Base-by-base conservation (phyloP, 2,329 filamentous ascomycete genomes). In the Endothia cerciana region DNA sequence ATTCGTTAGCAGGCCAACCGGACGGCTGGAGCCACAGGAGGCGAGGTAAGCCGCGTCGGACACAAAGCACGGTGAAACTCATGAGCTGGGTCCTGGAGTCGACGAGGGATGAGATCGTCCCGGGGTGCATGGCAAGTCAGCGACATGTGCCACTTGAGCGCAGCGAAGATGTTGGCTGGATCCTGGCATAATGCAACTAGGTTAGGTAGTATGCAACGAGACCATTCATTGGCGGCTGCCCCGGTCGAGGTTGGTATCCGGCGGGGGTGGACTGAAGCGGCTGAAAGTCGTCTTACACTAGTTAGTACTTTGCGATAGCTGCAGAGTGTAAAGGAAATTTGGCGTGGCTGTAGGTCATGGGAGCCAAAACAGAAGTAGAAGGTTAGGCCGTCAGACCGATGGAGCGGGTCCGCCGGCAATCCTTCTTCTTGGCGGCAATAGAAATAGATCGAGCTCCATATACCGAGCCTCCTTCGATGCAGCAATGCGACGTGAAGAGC, bases 81-180 rank as follows among this genome's bases (percentile, higher is more conserved):
- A 43, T 59, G 49, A 47, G 30, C 56, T 41, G 25, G 62, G 55
- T 11, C 11, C 30, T 19, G 36, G 30, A 58, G 55, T 63, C 63
- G 36, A 51, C 47, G 36, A 63, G 60, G 43, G 55, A 65, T 25
- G 38, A 53, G 60, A 65, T 17, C 55, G 10, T 15, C 22, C 36
- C 15, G 19, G 55, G 15, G 55, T 38, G 45, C 40, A 47, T 45
- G 30, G 25, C 36, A 28, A 45, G 43, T 63, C 47, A 65, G 65
- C 63, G n/a, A 36, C 49, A 47, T 65, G 63, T 66, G 66, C 63
- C 63, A 59, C 66, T 40, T 60, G 28, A 63, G 40, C 40, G 25
- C 57, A 66, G 64, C 47, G 47, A 43, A 11, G 64, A 62, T 61
- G 64, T 63, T 66, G 64, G 66, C 51, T 63, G 57, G 60, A 63